These are phyloP conservation scores for Apiotrichum porosum DNA, from an alignment of 1,284 basidiomycete genomes.

Conservation along the genomic window DNA sequence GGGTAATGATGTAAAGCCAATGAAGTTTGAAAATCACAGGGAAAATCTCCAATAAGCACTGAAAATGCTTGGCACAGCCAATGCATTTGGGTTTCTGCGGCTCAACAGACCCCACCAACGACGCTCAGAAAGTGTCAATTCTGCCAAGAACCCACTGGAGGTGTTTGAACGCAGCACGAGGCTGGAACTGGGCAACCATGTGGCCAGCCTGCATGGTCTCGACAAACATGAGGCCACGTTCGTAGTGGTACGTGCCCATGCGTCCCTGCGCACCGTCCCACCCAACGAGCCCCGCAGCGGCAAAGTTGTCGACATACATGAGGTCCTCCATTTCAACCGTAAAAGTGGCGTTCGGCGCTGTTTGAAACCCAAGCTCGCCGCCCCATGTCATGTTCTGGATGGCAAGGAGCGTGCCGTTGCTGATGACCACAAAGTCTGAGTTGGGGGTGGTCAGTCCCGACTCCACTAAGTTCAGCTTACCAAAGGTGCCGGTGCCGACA, in stretches of 20 bases:
- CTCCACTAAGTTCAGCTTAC: neutral
- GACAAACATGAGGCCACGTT: slow-evolving; percentile 21
- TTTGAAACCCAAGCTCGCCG: slow-evolving; percentile 23
- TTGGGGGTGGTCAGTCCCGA: neutral
- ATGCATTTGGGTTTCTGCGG: no score
- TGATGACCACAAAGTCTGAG: slow-evolving; percentile 30
- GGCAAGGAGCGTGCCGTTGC: slow-evolving; percentile 25
- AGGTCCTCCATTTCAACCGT: neutral
- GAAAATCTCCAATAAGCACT: no score
- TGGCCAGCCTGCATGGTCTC: slow-evolving; percentile 21
- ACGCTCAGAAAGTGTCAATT: slow-evolving; percentile 11
- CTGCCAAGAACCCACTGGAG: slow-evolving; percentile 18
- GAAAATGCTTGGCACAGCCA: no score
- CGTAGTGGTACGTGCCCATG: slow-evolving; percentile 18
- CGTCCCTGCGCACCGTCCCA: slow-evolving; percentile 2
- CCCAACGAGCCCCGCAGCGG: neutral
- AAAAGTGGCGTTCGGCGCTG: slow-evolving; percentile 4
- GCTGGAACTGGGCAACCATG: slow-evolving; percentile 18
- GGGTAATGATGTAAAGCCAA: no score
- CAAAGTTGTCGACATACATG: neutral
- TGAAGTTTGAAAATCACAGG: no score
- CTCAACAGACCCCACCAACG: no score
- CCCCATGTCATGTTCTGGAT: slow-evolving; percentile 39
- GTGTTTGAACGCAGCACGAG: slow-evolving; percentile 10
- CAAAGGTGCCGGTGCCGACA: neutral